phyloP scores from a whole-genome alignment of 2,329 filamentous ascomycete genomes.

The Beauveria asiatica region DNA sequence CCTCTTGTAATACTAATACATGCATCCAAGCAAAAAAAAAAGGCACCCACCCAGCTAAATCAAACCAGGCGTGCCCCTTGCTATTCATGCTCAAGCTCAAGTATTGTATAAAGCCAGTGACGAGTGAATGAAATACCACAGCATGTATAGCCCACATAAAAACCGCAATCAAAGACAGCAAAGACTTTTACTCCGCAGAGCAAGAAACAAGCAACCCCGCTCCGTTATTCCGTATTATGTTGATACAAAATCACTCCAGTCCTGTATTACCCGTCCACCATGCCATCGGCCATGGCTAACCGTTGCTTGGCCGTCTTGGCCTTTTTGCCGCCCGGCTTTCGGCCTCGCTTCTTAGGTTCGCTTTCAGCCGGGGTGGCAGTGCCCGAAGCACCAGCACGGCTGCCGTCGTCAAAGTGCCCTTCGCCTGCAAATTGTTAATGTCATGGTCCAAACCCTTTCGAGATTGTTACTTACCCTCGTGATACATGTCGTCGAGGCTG shows the following conservation, averaged over 20 bases:
- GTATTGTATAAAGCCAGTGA: not conserved
- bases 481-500: constrained; percentile 95
- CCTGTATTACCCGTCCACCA: constrained; percentile 21
- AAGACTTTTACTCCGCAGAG: constrained; percentile 8
- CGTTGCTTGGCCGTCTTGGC: constrained; percentile 63
- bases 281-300: constrained; percentile 58
- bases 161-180: not conserved
- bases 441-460: not conserved
- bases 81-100: not conserved
- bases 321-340: constrained; percentile 47
- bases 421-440: constrained; percentile 56
- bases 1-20: constrained; percentile 5
- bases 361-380: constrained; percentile 71
- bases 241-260: constrained; percentile 8
- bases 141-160: not conserved
- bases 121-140: not conserved
- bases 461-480: constrained; percentile 68
- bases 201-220: constrained; percentile 1
- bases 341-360: constrained; percentile 41
- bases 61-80: too few relatives aligned
- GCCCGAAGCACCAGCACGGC: constrained; percentile 61
- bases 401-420: constrained; percentile 86
- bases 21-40: not conserved
- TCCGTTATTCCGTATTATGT: constrained; percentile 8
- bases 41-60: not conserved